phyloP scores from a whole-genome alignment of 208 protist genomes.

The Crithidia thermophila region DNA sequence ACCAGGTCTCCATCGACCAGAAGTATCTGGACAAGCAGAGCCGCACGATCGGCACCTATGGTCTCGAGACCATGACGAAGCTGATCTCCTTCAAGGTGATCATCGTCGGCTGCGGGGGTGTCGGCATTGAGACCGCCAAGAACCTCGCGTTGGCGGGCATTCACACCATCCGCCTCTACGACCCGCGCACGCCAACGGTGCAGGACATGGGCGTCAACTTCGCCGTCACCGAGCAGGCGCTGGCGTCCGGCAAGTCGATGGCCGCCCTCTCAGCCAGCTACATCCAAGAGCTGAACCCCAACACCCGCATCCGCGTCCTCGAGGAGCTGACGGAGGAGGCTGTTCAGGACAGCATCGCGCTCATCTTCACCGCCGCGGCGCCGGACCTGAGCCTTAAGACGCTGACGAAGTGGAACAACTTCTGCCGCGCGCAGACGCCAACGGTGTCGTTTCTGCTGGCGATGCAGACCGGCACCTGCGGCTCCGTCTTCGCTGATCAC shows the following conservation, averaged over 20 bases:
- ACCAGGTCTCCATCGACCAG: constrained; percentile 61
- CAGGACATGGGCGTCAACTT: constrained; percentile 92
- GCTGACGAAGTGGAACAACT: constrained; percentile 74
- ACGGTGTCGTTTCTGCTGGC: constrained; percentile 83
- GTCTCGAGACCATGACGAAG: constrained; percentile 92
- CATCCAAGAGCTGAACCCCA: constrained; percentile 91
- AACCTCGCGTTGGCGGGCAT: constrained; percentile 91
- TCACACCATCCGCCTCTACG: constrained; percentile 82
- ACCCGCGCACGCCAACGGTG: constrained; percentile 51
- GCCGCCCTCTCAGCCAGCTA: constrained; percentile 65
- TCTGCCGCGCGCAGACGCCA: constrained; percentile 64
- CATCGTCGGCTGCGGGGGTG: constrained; percentile 90
- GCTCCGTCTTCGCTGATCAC: constrained; percentile 87
- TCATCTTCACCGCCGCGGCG: constrained; percentile 81
- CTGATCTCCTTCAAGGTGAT: constrained; percentile 91
- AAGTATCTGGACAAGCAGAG: constrained; percentile 92
- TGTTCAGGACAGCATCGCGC: constrained; percentile 49
- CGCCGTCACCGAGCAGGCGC: constrained; percentile 64
- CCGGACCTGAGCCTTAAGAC: constrained; percentile 68
- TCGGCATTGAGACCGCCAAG: constrained; percentile 93
- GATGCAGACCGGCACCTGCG: constrained; percentile 64
- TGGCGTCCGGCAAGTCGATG: constrained; percentile 55
- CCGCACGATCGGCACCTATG: constrained; percentile 93
- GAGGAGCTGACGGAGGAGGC: constrained; percentile 55
- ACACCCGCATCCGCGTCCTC: constrained; percentile 72